These are phyloP conservation scores for Pseudopyricularia javanii DNA, from an alignment of 2,329 filamentous ascomycete species.

Conservation along the genomic window DNA sequence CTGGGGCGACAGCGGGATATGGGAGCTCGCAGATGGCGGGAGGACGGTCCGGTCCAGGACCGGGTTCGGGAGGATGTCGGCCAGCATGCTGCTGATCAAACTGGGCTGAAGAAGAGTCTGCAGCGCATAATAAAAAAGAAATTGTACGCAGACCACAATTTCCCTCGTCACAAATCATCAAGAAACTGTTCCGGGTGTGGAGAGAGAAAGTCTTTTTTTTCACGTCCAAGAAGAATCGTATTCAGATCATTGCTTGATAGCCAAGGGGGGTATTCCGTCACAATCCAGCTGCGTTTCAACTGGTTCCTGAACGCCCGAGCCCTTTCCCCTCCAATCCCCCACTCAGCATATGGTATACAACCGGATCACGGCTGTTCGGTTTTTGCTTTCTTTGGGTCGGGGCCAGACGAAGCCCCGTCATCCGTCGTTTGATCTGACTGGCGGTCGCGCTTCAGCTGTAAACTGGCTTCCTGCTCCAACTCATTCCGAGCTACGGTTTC, in stretches of 20 bases:
- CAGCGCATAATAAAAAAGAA: too few species aligned
- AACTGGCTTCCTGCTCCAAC: neutral
- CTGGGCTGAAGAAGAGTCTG: neutral
- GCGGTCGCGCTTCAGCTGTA: neutral
- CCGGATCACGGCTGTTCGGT: neutral
- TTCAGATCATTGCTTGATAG: too few species aligned
- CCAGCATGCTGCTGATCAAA: neutral
- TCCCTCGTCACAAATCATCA: too few species aligned
- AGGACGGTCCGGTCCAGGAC: neutral
- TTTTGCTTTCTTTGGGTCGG: neutral
- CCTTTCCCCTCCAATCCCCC: too few species aligned
- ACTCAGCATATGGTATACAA: too few species aligned
- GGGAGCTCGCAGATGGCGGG: constrained; percentile 12
- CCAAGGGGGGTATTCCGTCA: too few species aligned
- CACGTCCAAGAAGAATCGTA: too few species aligned
- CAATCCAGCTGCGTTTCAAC: too few species aligned
- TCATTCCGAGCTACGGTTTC: neutral
- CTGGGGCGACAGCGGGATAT: constrained; percentile 12
- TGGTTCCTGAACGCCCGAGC: too few species aligned
- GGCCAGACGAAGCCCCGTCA: neutral
- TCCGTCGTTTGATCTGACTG: neutral
- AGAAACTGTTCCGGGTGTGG: too few species aligned
- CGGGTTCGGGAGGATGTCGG: neutral
- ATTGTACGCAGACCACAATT: too few species aligned
- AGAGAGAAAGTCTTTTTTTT: too few species aligned